Conservation (phyloP, 495 filamentous ascomycete species). For the Daldinia bambusicola region DNA sequence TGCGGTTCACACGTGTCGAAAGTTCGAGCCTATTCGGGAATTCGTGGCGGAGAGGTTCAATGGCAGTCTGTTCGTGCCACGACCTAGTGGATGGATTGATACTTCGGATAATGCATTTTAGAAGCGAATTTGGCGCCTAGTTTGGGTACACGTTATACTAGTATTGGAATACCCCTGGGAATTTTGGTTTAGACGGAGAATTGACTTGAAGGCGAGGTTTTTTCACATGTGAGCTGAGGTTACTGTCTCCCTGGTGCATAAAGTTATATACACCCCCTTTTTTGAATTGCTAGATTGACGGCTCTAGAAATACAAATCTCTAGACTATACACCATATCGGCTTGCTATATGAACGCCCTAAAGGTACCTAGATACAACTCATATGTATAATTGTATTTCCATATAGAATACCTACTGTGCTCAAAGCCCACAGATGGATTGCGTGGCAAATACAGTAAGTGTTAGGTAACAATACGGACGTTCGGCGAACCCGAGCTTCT, state of each 20-base stretch:
- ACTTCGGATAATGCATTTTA: slow-evolving; percentile 8
- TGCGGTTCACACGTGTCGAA: slow-evolving; percentile 2
- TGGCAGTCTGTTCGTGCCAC: slow-evolving; percentile 1
- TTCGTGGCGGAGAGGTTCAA: slow-evolving; percentile 8
- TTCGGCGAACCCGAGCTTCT: background rate
- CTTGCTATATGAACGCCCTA: background rate
- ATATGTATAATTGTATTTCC: background rate
- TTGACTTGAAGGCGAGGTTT: background rate
- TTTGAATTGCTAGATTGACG: background rate
- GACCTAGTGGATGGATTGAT: slow-evolving; percentile 10
- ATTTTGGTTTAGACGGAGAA: background rate
- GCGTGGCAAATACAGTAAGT: background rate
- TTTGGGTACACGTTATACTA: background rate
- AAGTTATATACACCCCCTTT: background rate
- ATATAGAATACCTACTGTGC: background rate
- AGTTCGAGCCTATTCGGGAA: background rate
- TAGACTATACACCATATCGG: background rate
- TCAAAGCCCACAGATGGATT: background rate
- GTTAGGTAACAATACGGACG: background rate
- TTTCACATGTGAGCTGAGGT: background rate
- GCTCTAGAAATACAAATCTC: background rate
- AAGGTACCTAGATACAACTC: background rate
- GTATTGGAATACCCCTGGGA: slow-evolving; percentile 1
- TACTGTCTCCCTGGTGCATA: background rate
- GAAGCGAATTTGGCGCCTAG: background rate